Evolutionary conservation across 2,329 filamentous ascomycete species (phyloP).

Genomic region (Didymella pinodella): DNA sequence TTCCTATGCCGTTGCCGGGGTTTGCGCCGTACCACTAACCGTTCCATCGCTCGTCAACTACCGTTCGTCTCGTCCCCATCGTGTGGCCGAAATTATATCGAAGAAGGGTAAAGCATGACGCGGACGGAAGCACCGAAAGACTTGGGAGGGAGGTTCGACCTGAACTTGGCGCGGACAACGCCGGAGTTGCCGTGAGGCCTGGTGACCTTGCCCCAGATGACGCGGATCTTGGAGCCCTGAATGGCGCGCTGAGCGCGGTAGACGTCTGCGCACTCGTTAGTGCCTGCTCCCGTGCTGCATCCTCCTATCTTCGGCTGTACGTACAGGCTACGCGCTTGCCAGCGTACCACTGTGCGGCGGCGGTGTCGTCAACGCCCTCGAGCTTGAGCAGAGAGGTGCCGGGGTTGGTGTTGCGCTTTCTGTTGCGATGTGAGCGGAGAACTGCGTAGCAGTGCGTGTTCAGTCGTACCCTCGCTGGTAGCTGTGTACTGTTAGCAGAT

Average conservation of each 20-base stretch:
- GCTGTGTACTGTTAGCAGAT: constrained; percentile 42
- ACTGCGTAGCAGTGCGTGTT: constrained; percentile 18
- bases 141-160: constrained; percentile 92
- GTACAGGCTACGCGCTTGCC: constrained; percentile 94
- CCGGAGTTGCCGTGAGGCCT: constrained; percentile 97
- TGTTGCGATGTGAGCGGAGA: constrained; percentile 29
- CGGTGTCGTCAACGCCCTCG: constrained; percentile 92
- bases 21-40: constrained; percentile 41
- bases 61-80: constrained; percentile 37
- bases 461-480: constrained; percentile 76
- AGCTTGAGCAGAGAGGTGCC: constrained; percentile 96
- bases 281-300: constrained; percentile 11
- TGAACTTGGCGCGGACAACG: constrained; percentile 97
- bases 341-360: constrained; percentile 90
- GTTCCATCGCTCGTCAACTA: constrained; percentile 37
- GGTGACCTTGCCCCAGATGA: constrained; percentile 97
- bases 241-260: constrained; percentile 96
- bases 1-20: constrained; percentile 39
- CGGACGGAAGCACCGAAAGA: constrained; percentile 87
- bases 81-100: constrained; percentile 74
- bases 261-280: constrained; percentile 63
- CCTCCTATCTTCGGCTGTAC: constrained; percentile 20
- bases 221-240: constrained; percentile 95
- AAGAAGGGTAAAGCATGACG: constrained; percentile 97
- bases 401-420: constrained; percentile 89